Conservation (phyloP, 2,329 filamentous ascomycete species). For the Meredithiella fracta region DNA sequence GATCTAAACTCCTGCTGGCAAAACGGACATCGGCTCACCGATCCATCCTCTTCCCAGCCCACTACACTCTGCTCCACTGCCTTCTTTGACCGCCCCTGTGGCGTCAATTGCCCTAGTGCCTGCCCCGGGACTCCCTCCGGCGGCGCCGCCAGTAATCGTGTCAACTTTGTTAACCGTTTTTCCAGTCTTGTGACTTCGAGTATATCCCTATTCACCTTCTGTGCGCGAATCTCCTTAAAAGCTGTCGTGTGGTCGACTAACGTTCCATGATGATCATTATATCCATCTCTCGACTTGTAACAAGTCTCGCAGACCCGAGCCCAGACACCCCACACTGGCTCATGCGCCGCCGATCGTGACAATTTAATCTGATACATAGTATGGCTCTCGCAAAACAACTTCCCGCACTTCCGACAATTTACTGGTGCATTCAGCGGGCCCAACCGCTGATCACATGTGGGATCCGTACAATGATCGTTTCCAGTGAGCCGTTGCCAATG, state of each 20-base stretch:
- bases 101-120: constrained; percentile 32
- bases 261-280: constrained; percentile 71
- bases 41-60: constrained; percentile 82
- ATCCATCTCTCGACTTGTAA: constrained; percentile 89
- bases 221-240: constrained; percentile 56
- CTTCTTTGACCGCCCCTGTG: constrained; percentile 62
- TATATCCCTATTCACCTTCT: constrained; percentile 66
- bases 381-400: constrained; percentile 89
- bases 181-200: constrained; percentile 81
- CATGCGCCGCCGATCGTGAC: constrained; percentile 72
- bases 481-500: constrained; percentile 74
- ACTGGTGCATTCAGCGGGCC: constrained; percentile 63
- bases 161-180: constrained; percentile 80
- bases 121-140: constrained; percentile 47
- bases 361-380: constrained; percentile 99
- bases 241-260: constrained; percentile 53
- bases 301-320: constrained; percentile 97
- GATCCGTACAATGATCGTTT: constrained; percentile 73
- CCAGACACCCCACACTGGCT: constrained; percentile 82
- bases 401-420: constrained; percentile 86
- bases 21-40: constrained; percentile 69
- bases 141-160: constrained; percentile 61
- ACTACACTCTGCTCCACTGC: constrained; percentile 80
- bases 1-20: constrained; percentile 91
- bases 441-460: constrained; percentile 63